Evolutionary conservation across 1,284 basidiomycete species (phyloP), one percentile per base, ranked within the genome.

Genomic region (Sanghuangporus weigelae): DNA sequence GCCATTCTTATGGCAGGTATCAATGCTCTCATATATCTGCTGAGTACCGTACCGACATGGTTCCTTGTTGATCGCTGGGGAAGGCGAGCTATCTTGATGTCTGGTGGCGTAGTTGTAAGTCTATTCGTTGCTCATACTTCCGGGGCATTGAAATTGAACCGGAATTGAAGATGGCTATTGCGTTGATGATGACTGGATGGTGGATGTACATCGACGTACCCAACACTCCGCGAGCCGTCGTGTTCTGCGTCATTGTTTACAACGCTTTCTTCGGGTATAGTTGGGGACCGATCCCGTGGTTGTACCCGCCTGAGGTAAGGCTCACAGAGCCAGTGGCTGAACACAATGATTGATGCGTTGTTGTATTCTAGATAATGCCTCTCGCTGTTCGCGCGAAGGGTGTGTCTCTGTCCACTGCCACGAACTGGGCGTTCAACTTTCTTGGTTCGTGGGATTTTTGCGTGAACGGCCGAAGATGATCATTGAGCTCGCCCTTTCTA

Each of bases 1-100:
- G 96, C 96, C 3, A 87, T 99, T 67, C 81, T 98, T 21, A 99
- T 99, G 96, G 95, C 96, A 1, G 96, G 96, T 7, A 93, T 97
- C 73, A 97, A 98, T 71, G 86, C 90, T 7, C 77, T 95, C 63
- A 92, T 95, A 68, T 98, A 98, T 73, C 75, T 95, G 19, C 77
- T 91, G 23, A 90, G 89, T 69, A 93, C 93, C 2, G 77, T 95
- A 54, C 92, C 92, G 19, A 87, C 92, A 2, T 99, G 96, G 96
- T 95, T 93, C 75, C 84, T 99, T 53, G 92, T 98, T 61, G 96
- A 99, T 72, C 84, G 87, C 2, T 93, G 92, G 84, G 96, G 96
- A 12, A 84, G 96, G 56, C 86, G 96, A 0, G 81, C 90, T 3
- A 98, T 98, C 68, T 80, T 99, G 2, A 81, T 99, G n/a, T 89